Percentiles rank a stretch among this genome's conserved stretches.
These are phyloP conservation scores for Umbelopsis sp. DNA, from an alignment of 192 early-diverging fungal species.

Conservation along the genomic window DNA sequence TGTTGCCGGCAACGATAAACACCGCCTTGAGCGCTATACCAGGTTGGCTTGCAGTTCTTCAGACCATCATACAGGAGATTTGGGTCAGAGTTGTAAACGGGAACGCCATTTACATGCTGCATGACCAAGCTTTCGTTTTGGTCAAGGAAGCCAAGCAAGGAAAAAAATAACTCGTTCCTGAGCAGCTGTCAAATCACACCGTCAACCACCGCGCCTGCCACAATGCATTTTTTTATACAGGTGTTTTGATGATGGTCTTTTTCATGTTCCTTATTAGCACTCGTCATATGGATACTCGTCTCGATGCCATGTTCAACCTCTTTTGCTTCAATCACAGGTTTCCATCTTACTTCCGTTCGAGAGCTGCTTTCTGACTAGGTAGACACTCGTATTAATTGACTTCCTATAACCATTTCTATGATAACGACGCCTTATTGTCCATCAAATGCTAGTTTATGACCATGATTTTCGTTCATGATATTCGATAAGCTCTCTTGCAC, in stretches of 20 bases:
- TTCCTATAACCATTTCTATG: too few species aligned
- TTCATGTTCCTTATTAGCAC: neutral
- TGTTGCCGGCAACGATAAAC: slow-evolving; percentile 40
- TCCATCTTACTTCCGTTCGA: too few species aligned
- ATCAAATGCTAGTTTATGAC: too few species aligned
- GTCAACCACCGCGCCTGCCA: neutral
- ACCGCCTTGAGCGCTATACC: slow-evolving; percentile 43
- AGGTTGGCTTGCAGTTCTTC: slow-evolving; percentile 36
- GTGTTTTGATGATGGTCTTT: neutral
- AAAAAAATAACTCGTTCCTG: neutral
- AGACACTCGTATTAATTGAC: too few species aligned
- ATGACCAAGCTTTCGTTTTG: slow-evolving; percentile 18
- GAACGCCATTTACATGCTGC: slow-evolving; percentile 44
- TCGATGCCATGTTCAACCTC: too few species aligned
- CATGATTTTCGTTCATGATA: too few species aligned
- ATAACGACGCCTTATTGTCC: too few species aligned
- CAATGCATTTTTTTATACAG: neutral
- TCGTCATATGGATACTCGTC: too few species aligned
- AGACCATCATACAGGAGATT: slow-evolving; percentile 35
- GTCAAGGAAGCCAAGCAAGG: neutral
- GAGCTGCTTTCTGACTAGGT: too few species aligned
- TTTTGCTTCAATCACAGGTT: too few species aligned
- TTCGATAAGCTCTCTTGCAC: too few species aligned
- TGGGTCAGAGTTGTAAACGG: slow-evolving; percentile 40
- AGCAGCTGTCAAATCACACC: slow-evolving; percentile 10